phyloP scores from a whole-genome alignment of 2,329 filamentous ascomycete genomes.

The Elsinoe ampelina region DNA sequence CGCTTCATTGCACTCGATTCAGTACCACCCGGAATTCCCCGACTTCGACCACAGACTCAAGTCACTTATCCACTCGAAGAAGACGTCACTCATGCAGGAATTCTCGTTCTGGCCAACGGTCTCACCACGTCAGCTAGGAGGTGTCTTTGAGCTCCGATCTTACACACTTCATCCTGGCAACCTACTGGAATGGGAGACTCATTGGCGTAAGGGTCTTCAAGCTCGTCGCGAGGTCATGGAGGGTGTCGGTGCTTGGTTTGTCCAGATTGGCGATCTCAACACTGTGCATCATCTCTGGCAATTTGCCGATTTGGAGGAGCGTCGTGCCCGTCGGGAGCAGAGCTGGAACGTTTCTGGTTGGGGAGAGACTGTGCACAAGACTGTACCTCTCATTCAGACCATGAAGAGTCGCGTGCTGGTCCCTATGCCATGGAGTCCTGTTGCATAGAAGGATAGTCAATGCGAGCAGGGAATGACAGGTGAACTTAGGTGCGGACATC shows the following conservation, averaged over 20 bases:
- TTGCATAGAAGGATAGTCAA: conserved; percentile 12
- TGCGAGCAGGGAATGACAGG: too few species aligned
- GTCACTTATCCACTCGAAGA: conserved; percentile 73
- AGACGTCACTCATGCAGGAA: conserved; percentile 93
- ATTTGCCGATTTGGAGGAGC: conserved; percentile 91
- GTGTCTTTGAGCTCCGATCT: conserved; percentile 89
- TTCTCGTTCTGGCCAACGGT: conserved; percentile 99
- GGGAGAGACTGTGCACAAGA: conserved; percentile 97
- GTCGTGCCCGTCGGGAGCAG: conserved; percentile 80
- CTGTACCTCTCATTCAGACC: conserved; percentile 86
- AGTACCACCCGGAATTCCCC: conserved; percentile 70
- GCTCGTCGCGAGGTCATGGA: conserved; percentile 96
- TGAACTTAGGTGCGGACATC: too few species aligned
- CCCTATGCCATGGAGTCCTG: conserved; percentile 89
- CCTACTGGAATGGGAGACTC: conserved; percentile 95
- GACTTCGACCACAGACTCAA: conserved; percentile 80
- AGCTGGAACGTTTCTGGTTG: conserved; percentile 94
- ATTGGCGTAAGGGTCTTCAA: conserved; percentile 87
- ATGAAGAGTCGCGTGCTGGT: conserved; percentile 95
- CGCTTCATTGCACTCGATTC: conserved; percentile 76
- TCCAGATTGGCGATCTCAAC: conserved; percentile 95
- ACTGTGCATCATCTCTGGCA: conserved; percentile 98
- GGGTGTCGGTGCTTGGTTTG: conserved; percentile 87
- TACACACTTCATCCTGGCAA: conserved; percentile 96
- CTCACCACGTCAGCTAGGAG: conserved; percentile 77